Percentiles rank a stretch among this genome's conserved stretches.
Evolutionary conservation across 306 rosid species (phyloP).

Genomic region (Gastrolobium bilobum): DNA sequence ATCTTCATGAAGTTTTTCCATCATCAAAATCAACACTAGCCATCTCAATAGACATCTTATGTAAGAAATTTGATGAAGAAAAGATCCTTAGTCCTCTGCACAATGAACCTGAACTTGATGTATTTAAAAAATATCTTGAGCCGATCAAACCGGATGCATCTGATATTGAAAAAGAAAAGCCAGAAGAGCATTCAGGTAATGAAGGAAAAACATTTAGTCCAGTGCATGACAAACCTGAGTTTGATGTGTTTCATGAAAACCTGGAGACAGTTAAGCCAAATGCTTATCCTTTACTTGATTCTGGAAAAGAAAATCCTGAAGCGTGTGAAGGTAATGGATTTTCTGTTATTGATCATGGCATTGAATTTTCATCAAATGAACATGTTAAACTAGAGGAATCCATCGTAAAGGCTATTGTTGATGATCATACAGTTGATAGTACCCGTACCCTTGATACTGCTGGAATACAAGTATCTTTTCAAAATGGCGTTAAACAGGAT

Average conservation of each 20-base stretch:
- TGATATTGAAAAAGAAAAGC: constrained; percentile 49
- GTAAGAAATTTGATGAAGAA: constrained; percentile 63
- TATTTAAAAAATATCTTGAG: constrained; percentile 53
- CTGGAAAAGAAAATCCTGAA: constrained; percentile 52
- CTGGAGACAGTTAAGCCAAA: constrained; percentile 50
- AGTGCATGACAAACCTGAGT: constrained; percentile 51
- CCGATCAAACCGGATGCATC: constrained; percentile 49
- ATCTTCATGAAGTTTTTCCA: constrained; percentile 81
- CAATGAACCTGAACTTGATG: constrained; percentile 54
- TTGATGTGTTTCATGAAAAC: constrained; percentile 54
- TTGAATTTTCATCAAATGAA: constrained; percentile 60
- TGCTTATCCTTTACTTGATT: constrained; percentile 42
- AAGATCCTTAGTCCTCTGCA: constrained; percentile 47
- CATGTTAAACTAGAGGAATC: constrained; percentile 53
- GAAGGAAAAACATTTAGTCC: constrained; percentile 55
- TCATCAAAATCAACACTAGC: constrained; percentile 58
- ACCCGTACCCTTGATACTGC: constrained; percentile 45
- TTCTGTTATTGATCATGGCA: constrained; percentile 67
- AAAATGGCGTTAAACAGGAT: constrained; percentile 45
- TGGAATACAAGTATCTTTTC: constrained; percentile 47
- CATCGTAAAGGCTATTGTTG: constrained; percentile 52
- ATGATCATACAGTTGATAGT: constrained; percentile 48
- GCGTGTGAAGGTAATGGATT: constrained; percentile 59
- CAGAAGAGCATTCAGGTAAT: constrained; percentile 37
- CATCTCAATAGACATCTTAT: constrained; percentile 62